These are phyloP conservation scores for Leishmania mexicana DNA, from an alignment of 208 protist species.

Conservation along the genomic window DNA sequence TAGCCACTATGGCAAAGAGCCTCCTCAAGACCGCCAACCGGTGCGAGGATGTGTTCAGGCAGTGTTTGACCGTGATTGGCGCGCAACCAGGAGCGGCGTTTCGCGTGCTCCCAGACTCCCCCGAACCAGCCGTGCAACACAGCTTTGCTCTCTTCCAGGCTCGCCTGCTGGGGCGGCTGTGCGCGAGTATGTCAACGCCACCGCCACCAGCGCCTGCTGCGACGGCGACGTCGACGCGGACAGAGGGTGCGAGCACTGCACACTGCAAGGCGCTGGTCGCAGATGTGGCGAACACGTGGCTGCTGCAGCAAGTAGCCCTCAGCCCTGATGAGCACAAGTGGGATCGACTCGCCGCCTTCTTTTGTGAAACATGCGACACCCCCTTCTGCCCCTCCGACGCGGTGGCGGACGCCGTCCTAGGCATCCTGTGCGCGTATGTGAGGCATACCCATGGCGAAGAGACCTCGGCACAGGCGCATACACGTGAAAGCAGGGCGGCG, in stretches of 20 bases:
- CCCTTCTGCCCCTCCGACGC: slow-evolving; percentile 14
- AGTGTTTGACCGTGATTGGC: slow-evolving; percentile 55
- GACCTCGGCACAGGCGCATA: background rate
- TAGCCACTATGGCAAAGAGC: slow-evolving; percentile 35
- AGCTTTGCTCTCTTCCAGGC: slow-evolving; percentile 50
- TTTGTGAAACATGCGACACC: slow-evolving; percentile 17
- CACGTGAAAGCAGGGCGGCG: background rate
- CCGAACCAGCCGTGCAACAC: slow-evolving; percentile 6
- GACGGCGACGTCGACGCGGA: background rate
- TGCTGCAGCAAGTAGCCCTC: background rate
- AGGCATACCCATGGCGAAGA: background rate
- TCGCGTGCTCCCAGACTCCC: slow-evolving; percentile 31
- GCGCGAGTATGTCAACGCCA: background rate
- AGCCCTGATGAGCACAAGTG: background rate
- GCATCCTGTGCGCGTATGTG: slow-evolving; percentile 14
- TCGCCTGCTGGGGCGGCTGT: slow-evolving; percentile 45
- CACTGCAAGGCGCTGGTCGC: slow-evolving; percentile 12
- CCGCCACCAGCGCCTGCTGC: background rate
- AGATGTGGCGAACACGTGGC: slow-evolving; percentile 20
- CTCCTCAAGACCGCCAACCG: slow-evolving; percentile 54
- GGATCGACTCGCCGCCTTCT: slow-evolving; percentile 27
- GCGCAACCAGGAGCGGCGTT: slow-evolving; percentile 32
- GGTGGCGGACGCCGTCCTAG: slow-evolving; percentile 12
- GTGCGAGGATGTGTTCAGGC: slow-evolving; percentile 42
- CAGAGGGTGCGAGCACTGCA: background rate